phyloP scores from a whole-genome alignment of 805 yeast genomes.

The Ogataea siamensis region DNA sequence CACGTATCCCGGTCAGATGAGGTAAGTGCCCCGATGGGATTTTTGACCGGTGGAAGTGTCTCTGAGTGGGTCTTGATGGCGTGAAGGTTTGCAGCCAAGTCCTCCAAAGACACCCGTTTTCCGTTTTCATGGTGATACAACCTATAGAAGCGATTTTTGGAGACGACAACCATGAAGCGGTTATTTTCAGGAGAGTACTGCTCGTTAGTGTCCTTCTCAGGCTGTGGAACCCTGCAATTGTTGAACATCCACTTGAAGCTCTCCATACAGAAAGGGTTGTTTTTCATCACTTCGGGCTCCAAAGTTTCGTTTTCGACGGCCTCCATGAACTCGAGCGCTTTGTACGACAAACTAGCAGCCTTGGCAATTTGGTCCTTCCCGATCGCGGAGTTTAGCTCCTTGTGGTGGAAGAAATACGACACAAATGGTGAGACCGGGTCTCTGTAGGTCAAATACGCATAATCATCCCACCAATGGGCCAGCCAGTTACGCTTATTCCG shows the following conservation, averaged over 20 bases:
- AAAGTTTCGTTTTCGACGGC: constrained; percentile 67
- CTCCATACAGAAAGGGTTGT: constrained; percentile 88
- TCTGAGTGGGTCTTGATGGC: constrained; percentile 44
- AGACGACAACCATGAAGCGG: constrained; percentile 68
- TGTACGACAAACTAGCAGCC: constrained; percentile 70
- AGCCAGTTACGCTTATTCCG: constrained; percentile 76
- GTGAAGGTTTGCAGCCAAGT: constrained; percentile 57
- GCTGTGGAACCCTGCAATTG: constrained; percentile 76
- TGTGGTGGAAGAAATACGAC: constrained; percentile 85
- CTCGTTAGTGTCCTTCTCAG: constrained; percentile 60
- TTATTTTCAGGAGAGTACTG: constrained; percentile 44
- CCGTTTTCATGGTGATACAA: constrained; percentile 59
- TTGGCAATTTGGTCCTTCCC: constrained; percentile 66
- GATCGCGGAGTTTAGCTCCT: constrained; percentile 55
- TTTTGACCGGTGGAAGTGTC: constrained; percentile 38
- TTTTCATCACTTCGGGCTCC: constrained; percentile 77
- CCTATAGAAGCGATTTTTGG: constrained; percentile 79
- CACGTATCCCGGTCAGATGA: constrained; percentile 84
- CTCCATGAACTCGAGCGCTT: constrained; percentile 66
- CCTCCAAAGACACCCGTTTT: constrained; percentile 42
- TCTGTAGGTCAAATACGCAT: constrained; percentile 84
- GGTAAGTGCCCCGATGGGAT: constrained; percentile 76
- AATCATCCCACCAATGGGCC: constrained; percentile 89
- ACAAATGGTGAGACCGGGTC: constrained; percentile 96
- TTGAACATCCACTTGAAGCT: constrained; percentile 89